Base-by-base conservation (phyloP, 2,329 filamentous ascomycete species). In the Microcera coccophila region DNA sequence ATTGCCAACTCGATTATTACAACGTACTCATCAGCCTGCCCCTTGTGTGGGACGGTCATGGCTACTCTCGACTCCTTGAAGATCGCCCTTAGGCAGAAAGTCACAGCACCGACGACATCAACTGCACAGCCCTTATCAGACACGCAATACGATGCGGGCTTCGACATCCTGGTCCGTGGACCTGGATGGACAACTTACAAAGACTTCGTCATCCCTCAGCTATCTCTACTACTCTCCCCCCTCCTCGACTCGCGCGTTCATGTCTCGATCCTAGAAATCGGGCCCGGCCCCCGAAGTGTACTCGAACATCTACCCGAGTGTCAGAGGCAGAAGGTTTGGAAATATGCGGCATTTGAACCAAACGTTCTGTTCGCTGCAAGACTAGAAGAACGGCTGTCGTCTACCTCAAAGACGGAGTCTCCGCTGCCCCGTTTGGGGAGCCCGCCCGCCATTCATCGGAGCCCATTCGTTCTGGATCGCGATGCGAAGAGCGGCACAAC, bases 251-350 rank as follows among this genome's bases (percentile, higher is more conserved):
- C 70, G 5, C 67, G 64, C 21, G 38, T 5, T 19, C 36, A 53
- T 11, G 60, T 82, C 47, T 81, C 78, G 3, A 69, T 73, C 14
- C 65, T 84, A 5, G 81, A 84, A 52, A 74, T 83, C 38, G 77
- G 78, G 49, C 76, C 81, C 0, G 80, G 80, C 8, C 71, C 75
- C 0, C 66, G 71, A 58, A 82, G 69, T 51, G 52, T 84, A 5
- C 64, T 84, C 36, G 73, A 63, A 42, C 38, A 67, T 54, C 62
- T 84, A 15, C 74, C 78, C 3, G 12, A 22, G 8, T 21, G 20
- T 47, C 37, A 72, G 28, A 71, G 67, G 59, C 52, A 49, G 4
- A 74, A 68, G 36, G 59, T 82, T 43, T 64, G n/a, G 7, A 70
- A 36, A 53, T 82, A 83, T 52, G 54, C 58, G 45, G 78, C 78